Evolutionary conservation across 768 basidiomycete species (phyloP).

Genomic region (Boletus fagicola): DNA sequence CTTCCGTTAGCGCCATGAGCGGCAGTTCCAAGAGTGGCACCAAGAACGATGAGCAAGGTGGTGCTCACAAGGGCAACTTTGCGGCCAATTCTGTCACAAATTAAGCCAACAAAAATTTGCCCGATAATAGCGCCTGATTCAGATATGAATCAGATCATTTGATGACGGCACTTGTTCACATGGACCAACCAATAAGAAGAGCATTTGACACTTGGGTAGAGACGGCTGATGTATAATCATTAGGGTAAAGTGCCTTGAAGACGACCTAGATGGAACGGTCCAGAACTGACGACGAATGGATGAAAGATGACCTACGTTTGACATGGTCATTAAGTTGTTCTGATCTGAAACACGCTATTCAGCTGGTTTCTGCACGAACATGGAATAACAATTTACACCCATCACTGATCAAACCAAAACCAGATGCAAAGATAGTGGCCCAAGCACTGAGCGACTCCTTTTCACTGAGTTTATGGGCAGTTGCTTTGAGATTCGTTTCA

Average conservation of each 20-base stretch:
- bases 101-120: constrained; percentile 59
- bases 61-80: constrained; percentile 73
- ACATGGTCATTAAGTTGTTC: constrained; percentile 70
- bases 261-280: constrained; percentile 46
- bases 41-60: constrained; percentile 66
- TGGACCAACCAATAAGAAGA: constrained; percentile 57
- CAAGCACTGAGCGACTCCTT: constrained; percentile 54
- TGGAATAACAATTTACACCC: constrained; percentile 42
- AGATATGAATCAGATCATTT: constrained; percentile 2
- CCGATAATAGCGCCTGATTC: constrained; percentile 56
- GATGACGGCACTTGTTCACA: neutral
- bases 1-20: constrained; percentile 61
- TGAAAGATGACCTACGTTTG: constrained; percentile 43
- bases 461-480: constrained; percentile 23
- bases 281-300: constrained; percentile 3
- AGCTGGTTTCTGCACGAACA: constrained; percentile 2
- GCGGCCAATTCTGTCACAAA: constrained; percentile 74
- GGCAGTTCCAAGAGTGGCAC: constrained; percentile 65
- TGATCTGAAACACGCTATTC: constrained; percentile 44
- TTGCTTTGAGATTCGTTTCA: constrained; percentile 22
- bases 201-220: constrained; percentile 72
- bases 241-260: constrained; percentile 62
- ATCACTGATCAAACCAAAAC: constrained; percentile 64
- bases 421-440: constrained; percentile 63
- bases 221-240: constrained; percentile 55